Base-by-base conservation (phyloP, 192 early-diverging fungal species). In the Paraglomus brasilianum region DNA sequence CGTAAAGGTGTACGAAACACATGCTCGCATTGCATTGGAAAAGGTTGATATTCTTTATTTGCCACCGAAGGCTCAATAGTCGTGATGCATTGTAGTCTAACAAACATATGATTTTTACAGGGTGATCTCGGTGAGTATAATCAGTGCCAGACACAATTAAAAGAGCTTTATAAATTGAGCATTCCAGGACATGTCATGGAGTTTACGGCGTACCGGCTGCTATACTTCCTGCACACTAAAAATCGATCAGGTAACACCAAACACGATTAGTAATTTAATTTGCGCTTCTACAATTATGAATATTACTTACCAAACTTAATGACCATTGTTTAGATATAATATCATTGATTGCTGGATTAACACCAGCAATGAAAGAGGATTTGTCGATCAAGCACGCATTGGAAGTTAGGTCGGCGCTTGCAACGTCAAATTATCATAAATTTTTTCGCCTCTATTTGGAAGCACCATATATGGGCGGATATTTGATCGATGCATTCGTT, bases 61-160 rank as follows among this genome's bases (percentile, higher is more conserved):
- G 14, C 17, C 0, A 41, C 8, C n/a, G 5, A 51, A 24, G n/a
- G 9, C 19, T 47, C 43, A 22, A 52, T 45, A 19, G 40, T 5
- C 39, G n/a, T 52, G 22, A 60, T 3, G 13, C 22, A 17, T 4
- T 55, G 39, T 14, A n/a, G n/a, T 67, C 36, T 44, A n/a, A 49
- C 41, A 62, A 61, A 15, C 21, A 42, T 11, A 14, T 9, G 42
- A 57, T 58, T 57, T 38, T 70, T 69, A 2, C 72, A 91, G 87
- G 83, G 91, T 49, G 97, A 99, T 72, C 81, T 99, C 22, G 95
- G 95, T 72, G 97, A 99, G 82, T 99, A 89, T 80, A 99, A 99
- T 70, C 95, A 97, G 72, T 98, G 95, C 75, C 93, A 96, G 77
- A 93, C 92, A 5, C 95, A 98, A 75, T 79, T 99, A 44, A 94